A percentile compares a stretch with the other conserved stretches of the same genome.
Evolutionary conservation across 176 grass and related monocot genomes (phyloP).

Genomic region (Melocanna baccifera): DNA sequence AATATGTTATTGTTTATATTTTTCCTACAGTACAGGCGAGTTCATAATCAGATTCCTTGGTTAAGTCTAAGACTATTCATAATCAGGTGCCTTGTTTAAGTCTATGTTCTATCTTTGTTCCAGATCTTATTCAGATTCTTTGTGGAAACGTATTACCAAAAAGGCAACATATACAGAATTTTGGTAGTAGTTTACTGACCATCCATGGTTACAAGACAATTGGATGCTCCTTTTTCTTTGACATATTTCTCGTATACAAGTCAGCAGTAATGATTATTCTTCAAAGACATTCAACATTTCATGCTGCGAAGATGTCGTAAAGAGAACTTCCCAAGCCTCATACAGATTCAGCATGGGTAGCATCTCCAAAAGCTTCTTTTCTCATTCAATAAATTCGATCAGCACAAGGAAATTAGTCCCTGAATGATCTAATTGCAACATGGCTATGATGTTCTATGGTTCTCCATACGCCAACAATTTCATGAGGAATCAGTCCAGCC

Average conservation of each 20-base stretch:
- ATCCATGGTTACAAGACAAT: too few species aligned
- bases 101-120: not conserved
- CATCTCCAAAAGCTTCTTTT: not conserved
- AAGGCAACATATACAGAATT: not conserved
- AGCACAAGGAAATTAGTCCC: not conserved
- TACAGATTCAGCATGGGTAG: too few species aligned
- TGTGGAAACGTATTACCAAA: not conserved
- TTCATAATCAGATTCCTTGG: not conserved
- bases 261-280: too few species aligned
- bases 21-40: not conserved
- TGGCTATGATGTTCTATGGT: not conserved
- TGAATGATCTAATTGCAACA: not conserved
- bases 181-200: not conserved
- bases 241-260: too few species aligned
- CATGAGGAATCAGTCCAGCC: not conserved
- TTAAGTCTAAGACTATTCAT: not conserved
- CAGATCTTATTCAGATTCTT: not conserved
- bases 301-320: too few species aligned
- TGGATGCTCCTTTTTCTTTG: too few species aligned
- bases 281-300: too few species aligned
- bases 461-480: not conserved
- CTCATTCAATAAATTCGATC: not conserved
- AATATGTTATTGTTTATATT: not conserved
- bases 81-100: not conserved
- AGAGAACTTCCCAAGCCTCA: too few species aligned